Base-by-base conservation (phyloP, 331 rosid species). In the Quercus tomentella region DNA sequence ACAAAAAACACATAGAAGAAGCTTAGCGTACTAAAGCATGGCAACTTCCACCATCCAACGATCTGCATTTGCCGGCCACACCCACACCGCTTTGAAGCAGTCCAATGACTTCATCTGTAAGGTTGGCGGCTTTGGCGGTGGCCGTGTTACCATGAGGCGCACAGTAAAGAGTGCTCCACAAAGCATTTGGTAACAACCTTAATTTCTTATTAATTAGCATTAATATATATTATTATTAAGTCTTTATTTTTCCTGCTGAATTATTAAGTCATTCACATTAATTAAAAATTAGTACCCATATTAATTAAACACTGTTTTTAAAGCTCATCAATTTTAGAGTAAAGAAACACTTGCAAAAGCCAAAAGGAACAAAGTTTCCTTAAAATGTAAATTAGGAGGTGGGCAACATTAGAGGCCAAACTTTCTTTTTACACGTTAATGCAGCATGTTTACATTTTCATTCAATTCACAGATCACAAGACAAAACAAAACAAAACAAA, bases 21-120 rank as follows among this genome's bases (percentile, higher is more conserved):
- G 80, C 79, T 72, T 70, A 10, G 6, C 75, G 21, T 7, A 1
- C 45, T 30, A 60, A 16, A 45, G 3, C 81, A 94, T 94, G 98
- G 97, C 98, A 73, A 92, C 97, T 72, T 91, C 92, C 82, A 95
- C 88, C 25, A 54, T 94, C 79, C 98, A 94, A 75, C 96, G 87
- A 70, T 91, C 98, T 8, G 95, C 98, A 60, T 92, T 94, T 31
- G 73, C 92, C 17, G 97, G 97, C 74, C 97, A 92, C 82, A 77
- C 93, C 22, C 97, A 90, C 82, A 77, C 92, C 22, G 92, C 91
- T 72, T 76, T 92, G 87, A 94, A 87, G 89, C 98, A 85, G 56
- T 79, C 82, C 23, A 94, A 87, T 85, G 98, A 94, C 84, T 85
- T 94, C 60, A 76, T 94, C 84, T 78, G 94, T 8, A 92, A 74